phyloP scores from a whole-genome alignment of 2,329 filamentous ascomycete species.

The Calonectria pseudoturangicola region DNA sequence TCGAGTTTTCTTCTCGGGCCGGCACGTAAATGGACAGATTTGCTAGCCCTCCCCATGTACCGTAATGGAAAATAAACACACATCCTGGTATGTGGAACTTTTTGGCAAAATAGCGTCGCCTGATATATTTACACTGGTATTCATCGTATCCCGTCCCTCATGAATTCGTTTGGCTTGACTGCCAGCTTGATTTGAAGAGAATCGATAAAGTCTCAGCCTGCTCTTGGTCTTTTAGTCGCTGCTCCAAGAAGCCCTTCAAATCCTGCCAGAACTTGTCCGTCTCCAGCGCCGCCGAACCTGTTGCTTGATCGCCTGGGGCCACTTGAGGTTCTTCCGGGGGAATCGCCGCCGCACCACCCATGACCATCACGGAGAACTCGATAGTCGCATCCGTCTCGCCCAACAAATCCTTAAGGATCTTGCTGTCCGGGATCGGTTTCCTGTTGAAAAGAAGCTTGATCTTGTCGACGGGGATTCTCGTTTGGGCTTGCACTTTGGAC shows the following conservation, averaged over 20 bases:
- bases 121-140: constrained; percentile 43
- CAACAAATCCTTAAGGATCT: constrained; percentile 84
- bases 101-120: constrained; percentile 45
- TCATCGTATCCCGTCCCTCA: constrained; percentile 40
- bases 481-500: constrained; percentile 77
- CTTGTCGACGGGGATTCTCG: constrained; percentile 82
- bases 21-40: constrained; percentile 55
- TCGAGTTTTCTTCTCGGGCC: constrained; percentile 51
- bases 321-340: constrained; percentile 64
- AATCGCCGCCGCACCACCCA: constrained; percentile 78
- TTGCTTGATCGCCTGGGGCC: constrained; percentile 45
- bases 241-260: constrained; percentile 85
- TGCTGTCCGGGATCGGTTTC: constrained; percentile 87
- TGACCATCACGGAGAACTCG: constrained; percentile 91
- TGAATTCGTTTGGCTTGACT: constrained; percentile 63
- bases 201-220: constrained; percentile 78
- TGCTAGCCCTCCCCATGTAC: constrained; percentile 56
- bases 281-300: constrained; percentile 78
- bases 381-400: constrained; percentile 70
- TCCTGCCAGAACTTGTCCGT: constrained; percentile 91
- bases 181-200: constrained; percentile 84
- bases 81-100: constrained; percentile 56
- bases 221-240: constrained; percentile 83
- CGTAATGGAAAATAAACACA: constrained; percentile 56
- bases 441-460: constrained; percentile 91